Evolutionary conservation across 371 early-diverging fungal genomes (phyloP).

Genomic region (Lichtheimia ornata): DNA sequence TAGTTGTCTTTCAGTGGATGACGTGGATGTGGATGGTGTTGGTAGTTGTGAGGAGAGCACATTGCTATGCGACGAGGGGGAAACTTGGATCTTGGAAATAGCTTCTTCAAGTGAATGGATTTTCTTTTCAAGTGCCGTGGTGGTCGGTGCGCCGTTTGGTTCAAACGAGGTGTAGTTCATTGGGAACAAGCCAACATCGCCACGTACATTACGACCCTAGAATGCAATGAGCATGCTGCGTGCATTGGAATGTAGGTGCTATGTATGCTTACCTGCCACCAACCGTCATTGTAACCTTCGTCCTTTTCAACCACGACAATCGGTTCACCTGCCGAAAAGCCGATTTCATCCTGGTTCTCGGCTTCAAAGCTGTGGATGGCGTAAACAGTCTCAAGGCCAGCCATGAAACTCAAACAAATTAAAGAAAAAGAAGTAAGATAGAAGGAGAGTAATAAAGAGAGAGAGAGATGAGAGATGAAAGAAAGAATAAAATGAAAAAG

Average conservation of each 20-base stretch:
- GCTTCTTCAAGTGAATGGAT: conserved; percentile 11
- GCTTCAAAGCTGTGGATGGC: conserved; percentile 69
- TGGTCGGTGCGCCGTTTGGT: background rate
- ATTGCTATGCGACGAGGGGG: background rate
- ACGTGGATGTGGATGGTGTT: conserved; percentile 9
- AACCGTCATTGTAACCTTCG: conserved; percentile 79
- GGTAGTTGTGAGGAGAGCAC: conserved; percentile 6
- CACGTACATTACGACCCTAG: conserved; percentile 48
- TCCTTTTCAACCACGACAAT: conserved; percentile 77
- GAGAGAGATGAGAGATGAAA: background rate
- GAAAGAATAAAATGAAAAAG: background rate
- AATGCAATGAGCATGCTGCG: background rate
- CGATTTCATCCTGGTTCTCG: conserved; percentile 78
- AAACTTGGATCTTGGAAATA: conserved; percentile 7
- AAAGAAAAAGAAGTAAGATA: no score
- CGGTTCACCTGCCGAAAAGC: conserved; percentile 73
- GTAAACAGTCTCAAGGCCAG: conserved; percentile 56
- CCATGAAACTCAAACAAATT: conserved; percentile 18
- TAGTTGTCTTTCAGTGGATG: conserved; percentile 4
- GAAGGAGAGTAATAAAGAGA: background rate
- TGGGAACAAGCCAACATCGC: conserved; percentile 71
- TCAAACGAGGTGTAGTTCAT: conserved; percentile 48
- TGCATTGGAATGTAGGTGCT: background rate
- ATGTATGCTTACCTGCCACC: conserved; percentile 73
- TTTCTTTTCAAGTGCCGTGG: conserved; percentile 8